phyloP scores from a whole-genome alignment of 2,329 filamentous ascomycete species.

The Tolypocladium amazonense region DNA sequence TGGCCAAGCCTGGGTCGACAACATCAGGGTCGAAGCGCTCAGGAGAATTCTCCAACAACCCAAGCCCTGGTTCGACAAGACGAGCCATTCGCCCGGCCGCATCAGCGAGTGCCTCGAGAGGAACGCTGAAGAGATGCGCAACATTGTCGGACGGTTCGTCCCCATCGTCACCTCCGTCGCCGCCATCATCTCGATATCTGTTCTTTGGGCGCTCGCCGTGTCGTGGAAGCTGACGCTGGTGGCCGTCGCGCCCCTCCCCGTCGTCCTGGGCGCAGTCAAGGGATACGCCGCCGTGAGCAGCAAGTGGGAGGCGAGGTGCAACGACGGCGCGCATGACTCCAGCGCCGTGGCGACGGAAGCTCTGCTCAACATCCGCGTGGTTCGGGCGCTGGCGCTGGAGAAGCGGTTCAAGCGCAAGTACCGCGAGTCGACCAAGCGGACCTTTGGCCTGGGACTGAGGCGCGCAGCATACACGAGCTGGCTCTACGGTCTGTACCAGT shows the following conservation, averaged over 20 bases:
- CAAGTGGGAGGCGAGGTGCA: conserved; percentile 62
- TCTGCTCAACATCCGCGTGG: conserved; percentile 68
- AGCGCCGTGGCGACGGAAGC: conserved; percentile 57
- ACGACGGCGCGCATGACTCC: conserved; percentile 48
- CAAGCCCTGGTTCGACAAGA: conserved; percentile 64
- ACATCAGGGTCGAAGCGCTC: conserved; percentile 57
- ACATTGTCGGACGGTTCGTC: conserved; percentile 67
- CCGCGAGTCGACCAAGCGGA: conserved; percentile 32
- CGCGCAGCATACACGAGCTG: conserved; percentile 58
- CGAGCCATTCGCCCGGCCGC: conserved; percentile 50
- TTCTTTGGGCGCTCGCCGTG: conserved; percentile 63
- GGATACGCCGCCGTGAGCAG: conserved; percentile 54
- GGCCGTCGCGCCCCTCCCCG: conserved; percentile 55
- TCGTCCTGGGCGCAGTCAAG: conserved; percentile 56
- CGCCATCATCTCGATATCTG: conserved; percentile 56
- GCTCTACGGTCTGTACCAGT: conserved; percentile 70
- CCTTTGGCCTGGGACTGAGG: conserved; percentile 51
- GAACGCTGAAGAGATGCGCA: conserved; percentile 79
- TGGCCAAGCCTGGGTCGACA: conserved; percentile 69
- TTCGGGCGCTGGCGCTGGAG: conserved; percentile 67
- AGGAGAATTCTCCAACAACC: conserved; percentile 64
- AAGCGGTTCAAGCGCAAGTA: conserved; percentile 58
- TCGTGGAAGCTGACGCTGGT: conserved; percentile 78
- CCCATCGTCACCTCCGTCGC: conserved; percentile 57
- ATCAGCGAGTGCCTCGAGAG: conserved; percentile 67